Conservation (phyloP, 1,284 basidiomycete species). For the Neonothopanus nambi region DNA sequence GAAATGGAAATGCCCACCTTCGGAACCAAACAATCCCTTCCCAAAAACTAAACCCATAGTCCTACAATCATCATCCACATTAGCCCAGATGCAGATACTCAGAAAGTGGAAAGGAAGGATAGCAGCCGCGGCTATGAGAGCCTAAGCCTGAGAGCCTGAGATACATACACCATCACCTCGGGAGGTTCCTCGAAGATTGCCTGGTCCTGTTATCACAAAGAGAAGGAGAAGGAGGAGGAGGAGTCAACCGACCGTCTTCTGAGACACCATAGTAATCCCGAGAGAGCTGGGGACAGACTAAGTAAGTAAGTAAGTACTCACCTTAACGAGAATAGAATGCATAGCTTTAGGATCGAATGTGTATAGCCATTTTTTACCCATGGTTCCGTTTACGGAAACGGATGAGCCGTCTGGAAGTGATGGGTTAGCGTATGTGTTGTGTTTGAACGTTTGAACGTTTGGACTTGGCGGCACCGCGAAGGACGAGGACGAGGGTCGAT, state of each 20-base stretch:
- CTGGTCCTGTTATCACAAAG: constrained; percentile 1
- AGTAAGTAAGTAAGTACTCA: constrained; percentile 31
- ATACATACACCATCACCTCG: constrained; percentile 6
- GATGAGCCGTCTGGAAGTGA: constrained; percentile 5
- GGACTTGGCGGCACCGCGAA: too few relatives aligned
- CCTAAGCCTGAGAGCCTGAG: not conserved
- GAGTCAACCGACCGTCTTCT: not conserved
- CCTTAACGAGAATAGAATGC: too few relatives aligned
- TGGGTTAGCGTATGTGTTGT: not conserved
- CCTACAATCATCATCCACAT: too few relatives aligned
- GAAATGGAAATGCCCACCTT: not conserved
- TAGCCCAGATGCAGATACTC: not conserved
- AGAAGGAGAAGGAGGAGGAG: not conserved
- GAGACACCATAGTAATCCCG: not conserved
- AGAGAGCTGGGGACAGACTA: not conserved
- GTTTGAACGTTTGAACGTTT: not conserved
- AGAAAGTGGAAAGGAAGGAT: not conserved
- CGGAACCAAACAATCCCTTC: not conserved
- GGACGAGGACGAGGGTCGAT: not conserved
- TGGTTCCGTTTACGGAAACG: not conserved
- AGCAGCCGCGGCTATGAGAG: too few relatives aligned
- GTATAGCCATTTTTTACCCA: constrained; percentile 22
- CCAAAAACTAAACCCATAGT: constrained; percentile 5
- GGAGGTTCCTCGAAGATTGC: constrained; percentile 3
- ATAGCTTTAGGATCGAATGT: constrained; percentile 34